Evolutionary conservation across 352 stramenopile species (phyloP), one percentile per base, ranked within the genome.

Genomic region (Phytophthora pinifolia): DNA sequence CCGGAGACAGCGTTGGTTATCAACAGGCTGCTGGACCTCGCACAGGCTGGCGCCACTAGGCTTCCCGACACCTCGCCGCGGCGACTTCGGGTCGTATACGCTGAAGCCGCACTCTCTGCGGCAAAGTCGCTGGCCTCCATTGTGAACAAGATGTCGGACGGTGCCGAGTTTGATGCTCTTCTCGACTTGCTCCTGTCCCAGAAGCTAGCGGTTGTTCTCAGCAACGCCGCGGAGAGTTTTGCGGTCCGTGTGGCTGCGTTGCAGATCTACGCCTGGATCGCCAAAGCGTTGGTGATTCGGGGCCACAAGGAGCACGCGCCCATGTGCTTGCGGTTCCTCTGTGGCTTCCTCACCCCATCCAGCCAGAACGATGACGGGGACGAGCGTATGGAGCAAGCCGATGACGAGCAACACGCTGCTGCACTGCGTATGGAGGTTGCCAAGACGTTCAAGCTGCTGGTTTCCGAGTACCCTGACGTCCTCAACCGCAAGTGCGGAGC

Each of bases 71-170:
- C 54, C 6, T 38, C 61, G 6, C 22, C 46, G 20, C 52, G 46
- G 17, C 56, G 46, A 32, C 59, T 89, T 9, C 66, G 81, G 10
- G 43, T 49, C 41, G 73, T 92, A 18, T 72, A 70, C 46, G 41
- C 58, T 0, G 75, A 89, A 35, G 75, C 77, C 25, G 76, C 82
- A 33, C 59, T 89, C 1, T 88, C 78, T 7, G 67, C 82, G 0
- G 73, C 83, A 35, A 90, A 92, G 49, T 84, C 85, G 9, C 68
- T 94, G 7, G 85, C 81, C 18, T 92, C 85, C 14, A 89, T 93
- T 49, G 74, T 94, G 56, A 94, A 94, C 76, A 92, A 92, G 46
- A 91, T 92, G 76, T 75, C 77, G 27, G 85, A 94, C 34, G 81
- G 83, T 30, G 74, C 78, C 33, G 79, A 92, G 55, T 89, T 93